phyloP scores from a whole-genome alignment of 2,329 filamentous ascomycete species.

The Aspergillus sp. region DNA sequence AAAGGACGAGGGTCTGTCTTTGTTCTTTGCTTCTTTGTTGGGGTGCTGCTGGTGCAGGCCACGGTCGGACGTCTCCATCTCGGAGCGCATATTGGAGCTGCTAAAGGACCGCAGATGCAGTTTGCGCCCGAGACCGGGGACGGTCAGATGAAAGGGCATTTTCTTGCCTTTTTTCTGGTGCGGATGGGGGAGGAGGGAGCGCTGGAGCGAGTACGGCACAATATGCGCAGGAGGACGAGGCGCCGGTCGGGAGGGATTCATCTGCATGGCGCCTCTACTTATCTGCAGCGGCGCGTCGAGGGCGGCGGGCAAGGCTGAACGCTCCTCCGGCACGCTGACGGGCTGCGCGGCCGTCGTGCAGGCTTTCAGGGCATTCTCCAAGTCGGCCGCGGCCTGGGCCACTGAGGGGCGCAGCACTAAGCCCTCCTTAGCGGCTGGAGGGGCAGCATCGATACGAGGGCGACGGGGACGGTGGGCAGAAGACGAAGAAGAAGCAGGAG shows the following conservation, averaged over 20 bases:
- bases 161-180: constrained; percentile 8
- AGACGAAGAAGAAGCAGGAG: no score
- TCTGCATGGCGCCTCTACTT: constrained; percentile 26
- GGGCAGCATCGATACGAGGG: no score
- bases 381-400: constrained; percentile 28
- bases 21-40: not conserved
- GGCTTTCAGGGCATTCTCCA: constrained; percentile 12
- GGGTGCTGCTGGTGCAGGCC: not conserved
- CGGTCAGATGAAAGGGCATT: constrained; percentile 11
- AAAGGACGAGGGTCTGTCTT: constrained; percentile 10
- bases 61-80: constrained; percentile 2
- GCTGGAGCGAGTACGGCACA: constrained; percentile 4
- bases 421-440: not conserved
- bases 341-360: no score
- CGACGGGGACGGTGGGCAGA: no score
- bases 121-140: constrained; percentile 12
- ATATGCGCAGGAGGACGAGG: constrained; percentile 20
- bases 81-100: constrained; percentile 8
- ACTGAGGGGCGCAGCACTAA: constrained; percentile 10
- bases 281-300: constrained; percentile 24
- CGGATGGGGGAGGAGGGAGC: not conserved
- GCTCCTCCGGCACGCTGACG: no score
- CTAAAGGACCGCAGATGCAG: constrained; percentile 13
- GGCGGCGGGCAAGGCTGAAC: constrained; percentile 8
- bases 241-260: constrained; percentile 25